Base-by-base conservation (phyloP, 2,329 filamentous ascomycete species). In the Zopfia rhizophila region DNA sequence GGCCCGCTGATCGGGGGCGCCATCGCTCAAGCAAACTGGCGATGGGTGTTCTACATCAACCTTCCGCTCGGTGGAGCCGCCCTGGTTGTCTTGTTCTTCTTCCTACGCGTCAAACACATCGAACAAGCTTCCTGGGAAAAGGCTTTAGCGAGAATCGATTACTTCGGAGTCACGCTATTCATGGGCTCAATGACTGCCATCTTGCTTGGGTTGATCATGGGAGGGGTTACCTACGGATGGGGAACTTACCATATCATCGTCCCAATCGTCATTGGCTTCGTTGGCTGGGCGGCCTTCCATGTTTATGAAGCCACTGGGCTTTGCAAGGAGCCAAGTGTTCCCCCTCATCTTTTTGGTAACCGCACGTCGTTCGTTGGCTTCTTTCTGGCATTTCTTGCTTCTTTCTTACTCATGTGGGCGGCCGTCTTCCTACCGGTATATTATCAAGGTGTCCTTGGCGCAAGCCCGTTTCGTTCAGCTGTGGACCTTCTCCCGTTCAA, bases 341-440 rank as follows among this genome's bases (percentile, higher is more conserved):
- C 75, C 0, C 52, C 58, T 1, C 58, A 56, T 12, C 65, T 80
- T 13, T 77, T 81, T 51, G 52, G 42, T 1, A 75, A 73, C 51
- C 60, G 70, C 1, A 76, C 74, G 61, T 42, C 55, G 0, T 27
- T 53, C 2, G 54, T 69, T 10, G 59, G 58, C 0, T 72, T 70
- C 37, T 38, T 65, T 4, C 48, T 69, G 8, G 72, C 68, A 1
- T 74, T 78, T 38, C 36, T 78, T 2, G 64, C 74, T 27, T 62
- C 64, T 3, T 45, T 76, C 4, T 53, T 75, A 7, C 43, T 65
- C 4, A 68, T 69, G 32, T 75, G 72, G 66, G 45, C 60, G 5
- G 51, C 69, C 19, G 74, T 69, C 59, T 78, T 77, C 51, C 43
- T 78, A 1, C 75, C 78, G 0, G 54, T 79, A 5, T 80, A 77